Evolutionary conservation across 1,284 basidiomycete species (phyloP), one percentile per base, ranked within the genome.

Genomic region (Neonothopanus nambi): DNA sequence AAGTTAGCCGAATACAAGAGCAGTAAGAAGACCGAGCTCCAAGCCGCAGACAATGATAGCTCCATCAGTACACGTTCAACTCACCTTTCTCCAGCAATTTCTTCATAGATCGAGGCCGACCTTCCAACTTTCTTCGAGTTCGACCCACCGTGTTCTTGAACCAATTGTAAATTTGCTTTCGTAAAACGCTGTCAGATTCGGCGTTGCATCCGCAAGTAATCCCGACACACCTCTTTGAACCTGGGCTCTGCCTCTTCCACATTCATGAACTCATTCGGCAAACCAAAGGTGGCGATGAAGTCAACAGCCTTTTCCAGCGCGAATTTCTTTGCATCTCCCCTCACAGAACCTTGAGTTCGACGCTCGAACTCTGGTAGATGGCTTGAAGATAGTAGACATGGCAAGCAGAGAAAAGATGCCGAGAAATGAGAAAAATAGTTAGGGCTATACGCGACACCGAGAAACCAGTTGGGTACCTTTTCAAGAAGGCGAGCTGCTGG

Each of bases 101-200:
- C 63, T 76, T 79, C 42, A 73, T 69, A 41, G 78, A 73, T 46
- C 77, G 70, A 1, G 79, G 73, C 24, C 77, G 70, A 6, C 79
- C 80, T 57, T 80, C 81, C 47, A 76, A 67, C 63, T 81, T 82
- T 39, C 81, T 70, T 51, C 79, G 69, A 6, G 77, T 78, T 21
- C 81, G 72, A 3, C 81, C 82, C 48, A 81, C 75, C 12, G 82
- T 83, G 62, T 84, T 84, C 68, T 84, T 84, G 68, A 81, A 84
- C 82, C 82, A 84, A 58, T 84, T 84, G 68, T 84, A 84, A 55
- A 84, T 81, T 77, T 83, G 81, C 82, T 82, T 58, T 44, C 20
- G 38, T 43, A 30, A 56, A 11, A 33, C 9, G 44, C 42, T 41
- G 57, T 54, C 47, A 48, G 49, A 44, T 35, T 38, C 47, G 5